Evolutionary conservation across 257 asterid species (phyloP).

Genomic region (Linderniella brevidens): DNA sequence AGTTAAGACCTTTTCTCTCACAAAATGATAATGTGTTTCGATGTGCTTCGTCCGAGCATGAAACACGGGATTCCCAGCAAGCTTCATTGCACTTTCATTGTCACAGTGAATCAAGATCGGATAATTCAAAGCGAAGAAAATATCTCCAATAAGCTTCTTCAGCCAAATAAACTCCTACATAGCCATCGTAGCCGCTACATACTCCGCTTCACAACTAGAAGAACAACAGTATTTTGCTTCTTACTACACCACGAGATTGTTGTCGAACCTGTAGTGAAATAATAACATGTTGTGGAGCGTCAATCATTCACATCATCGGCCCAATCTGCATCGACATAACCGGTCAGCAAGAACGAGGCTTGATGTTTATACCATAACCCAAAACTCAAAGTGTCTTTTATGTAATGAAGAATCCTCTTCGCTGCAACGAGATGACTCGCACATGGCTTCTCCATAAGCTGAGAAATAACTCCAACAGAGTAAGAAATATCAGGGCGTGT

Average conservation of each 20-base stretch:
- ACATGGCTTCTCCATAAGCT: conserved; percentile 12
- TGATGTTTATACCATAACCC: conserved; percentile 1
- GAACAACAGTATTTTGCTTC: conserved; percentile 7
- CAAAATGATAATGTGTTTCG: conserved; percentile 7
- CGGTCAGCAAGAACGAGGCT: background rate
- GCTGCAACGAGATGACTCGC: conserved; percentile 9
- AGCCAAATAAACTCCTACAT: conserved; percentile 15
- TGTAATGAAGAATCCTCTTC: conserved; percentile 10
- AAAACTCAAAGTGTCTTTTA: conserved; percentile 6
- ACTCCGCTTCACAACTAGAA: conserved; percentile 9
- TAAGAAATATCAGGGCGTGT: conserved; percentile 13
- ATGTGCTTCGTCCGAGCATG: conserved; percentile 12
- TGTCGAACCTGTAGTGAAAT: conserved; percentile 5
- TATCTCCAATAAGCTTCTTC: conserved; percentile 1
- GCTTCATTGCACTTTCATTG: conserved; percentile 7
- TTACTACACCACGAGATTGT: conserved; percentile 11
- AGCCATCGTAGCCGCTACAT: conserved; percentile 14
- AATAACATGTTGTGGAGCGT: conserved; percentile 2
- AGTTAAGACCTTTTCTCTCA: conserved; percentile 9
- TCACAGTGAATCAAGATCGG: background rate
- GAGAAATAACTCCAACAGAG: conserved; percentile 11
- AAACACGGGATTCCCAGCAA: conserved; percentile 10
- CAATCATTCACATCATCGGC: conserved; percentile 6
- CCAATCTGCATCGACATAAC: conserved; percentile 14
- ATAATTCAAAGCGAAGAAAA: background rate